Conservation (phyloP, 2,329 filamentous ascomycete genomes). For the Fusarium burgessii region DNA sequence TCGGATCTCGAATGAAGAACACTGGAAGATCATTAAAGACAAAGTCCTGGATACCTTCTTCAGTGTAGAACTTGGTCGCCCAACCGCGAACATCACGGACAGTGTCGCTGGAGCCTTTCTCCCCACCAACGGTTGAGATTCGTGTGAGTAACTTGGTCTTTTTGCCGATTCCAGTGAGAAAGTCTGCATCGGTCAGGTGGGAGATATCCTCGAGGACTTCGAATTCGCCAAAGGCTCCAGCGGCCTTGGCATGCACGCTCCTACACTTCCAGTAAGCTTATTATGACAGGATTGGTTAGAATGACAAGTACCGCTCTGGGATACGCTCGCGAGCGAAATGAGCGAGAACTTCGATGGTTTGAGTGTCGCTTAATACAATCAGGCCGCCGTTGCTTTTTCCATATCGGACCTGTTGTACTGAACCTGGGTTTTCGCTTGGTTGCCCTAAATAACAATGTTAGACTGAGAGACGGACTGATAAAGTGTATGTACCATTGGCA, state of each 20-base stretch:
- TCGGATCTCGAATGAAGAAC: slow-evolving; percentile 61
- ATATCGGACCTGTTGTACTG: slow-evolving; percentile 41
- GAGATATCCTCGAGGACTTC: slow-evolving; percentile 25
- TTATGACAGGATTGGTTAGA: accelerated
- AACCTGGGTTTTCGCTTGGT: slow-evolving; percentile 41
- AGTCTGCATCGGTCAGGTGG: slow-evolving; percentile 23
- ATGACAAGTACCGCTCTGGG: slow-evolving; percentile 57
- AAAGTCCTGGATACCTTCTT: slow-evolving; percentile 48
- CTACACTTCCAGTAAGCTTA: not conserved
- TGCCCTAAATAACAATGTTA: slow-evolving; percentile 29
- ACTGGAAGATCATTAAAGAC: slow-evolving; percentile 61
- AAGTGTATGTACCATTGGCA: slow-evolving; percentile 18
- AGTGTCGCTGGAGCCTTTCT: slow-evolving; percentile 72
- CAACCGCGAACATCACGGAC: slow-evolving; percentile 75
- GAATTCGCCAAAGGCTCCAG: slow-evolving; percentile 24
- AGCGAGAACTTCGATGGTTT: slow-evolving; percentile 66
- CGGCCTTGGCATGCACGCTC: slow-evolving; percentile 27
- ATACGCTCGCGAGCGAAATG: slow-evolving; percentile 71
- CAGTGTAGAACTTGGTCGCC: slow-evolving; percentile 54
- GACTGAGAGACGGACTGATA: not conserved
- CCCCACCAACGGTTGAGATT: slow-evolving; percentile 65
- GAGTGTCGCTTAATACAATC: slow-evolving; percentile 62
- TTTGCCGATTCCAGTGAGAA: slow-evolving; percentile 11
- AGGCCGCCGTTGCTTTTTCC: slow-evolving; percentile 52
- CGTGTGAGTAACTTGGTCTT: slow-evolving; percentile 7